A percentile compares a stretch with the other conserved stretches of the same genome.
These are phyloP conservation scores for Thecaphora thlaspeos DNA, from an alignment of 1,284 basidiomycete genomes.

Conservation along the genomic window DNA sequence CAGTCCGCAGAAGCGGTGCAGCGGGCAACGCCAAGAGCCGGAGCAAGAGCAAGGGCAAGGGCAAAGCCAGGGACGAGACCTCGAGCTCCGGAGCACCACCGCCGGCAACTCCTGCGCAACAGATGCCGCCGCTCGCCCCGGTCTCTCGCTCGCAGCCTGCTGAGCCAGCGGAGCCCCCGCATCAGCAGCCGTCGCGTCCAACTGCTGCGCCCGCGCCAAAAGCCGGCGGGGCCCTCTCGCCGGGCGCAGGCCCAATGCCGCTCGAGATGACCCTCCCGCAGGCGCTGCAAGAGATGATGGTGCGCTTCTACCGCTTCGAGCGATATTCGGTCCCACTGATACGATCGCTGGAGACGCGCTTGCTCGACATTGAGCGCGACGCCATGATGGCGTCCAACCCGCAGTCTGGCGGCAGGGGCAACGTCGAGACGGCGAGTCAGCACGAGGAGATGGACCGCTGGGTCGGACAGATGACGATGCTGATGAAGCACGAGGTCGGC, in stretches of 20 bases:
- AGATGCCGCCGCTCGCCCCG: too few species aligned
- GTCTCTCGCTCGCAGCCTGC: too few species aligned
- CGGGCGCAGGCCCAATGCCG: slow-evolving; percentile 40
- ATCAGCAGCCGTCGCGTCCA: neutral
- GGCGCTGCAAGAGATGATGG: slow-evolving; percentile 55
- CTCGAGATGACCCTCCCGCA: slow-evolving; percentile 36
- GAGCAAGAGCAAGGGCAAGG: too few species aligned
- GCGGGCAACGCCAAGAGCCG: too few species aligned
- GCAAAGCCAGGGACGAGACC: too few species aligned
- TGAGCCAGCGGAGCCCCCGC: neutral
- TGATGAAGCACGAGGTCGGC: slow-evolving; percentile 56
- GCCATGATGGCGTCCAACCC: slow-evolving; percentile 42
- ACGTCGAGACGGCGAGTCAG: slow-evolving; percentile 6
- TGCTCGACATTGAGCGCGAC: slow-evolving; percentile 54
- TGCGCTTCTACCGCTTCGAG: slow-evolving; percentile 57
- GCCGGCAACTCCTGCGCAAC: neutral
- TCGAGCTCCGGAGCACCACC: neutral
- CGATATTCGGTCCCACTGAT: slow-evolving; percentile 54
- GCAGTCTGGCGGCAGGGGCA: slow-evolving; percentile 11
- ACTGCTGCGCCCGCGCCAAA: slow-evolving; percentile 1
- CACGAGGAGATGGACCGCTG: slow-evolving; percentile 50
- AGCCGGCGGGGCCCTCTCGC: slow-evolving; percentile 18
- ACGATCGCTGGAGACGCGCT: slow-evolving; percentile 48
- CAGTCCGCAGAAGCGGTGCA: too few species aligned
- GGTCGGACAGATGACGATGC: slow-evolving; percentile 49